Conservation (phyloP, 1,139 yeast species). For the Candida frijolesensis region DNA sequence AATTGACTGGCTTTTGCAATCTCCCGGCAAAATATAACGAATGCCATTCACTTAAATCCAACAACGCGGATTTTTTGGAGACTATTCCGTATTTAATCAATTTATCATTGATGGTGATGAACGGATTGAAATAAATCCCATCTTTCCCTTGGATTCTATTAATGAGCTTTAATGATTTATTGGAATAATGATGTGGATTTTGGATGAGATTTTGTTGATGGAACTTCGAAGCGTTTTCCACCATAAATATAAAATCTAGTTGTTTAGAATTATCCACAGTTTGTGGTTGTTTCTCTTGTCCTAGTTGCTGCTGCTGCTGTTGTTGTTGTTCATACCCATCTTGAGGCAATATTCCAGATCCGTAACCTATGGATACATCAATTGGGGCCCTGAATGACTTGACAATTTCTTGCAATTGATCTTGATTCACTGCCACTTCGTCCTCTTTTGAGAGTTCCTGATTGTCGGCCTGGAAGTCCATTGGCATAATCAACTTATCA, state of each 20-base stretch:
- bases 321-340: constrained; percentile 43
- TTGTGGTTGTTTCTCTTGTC: constrained; percentile 13
- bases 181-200: constrained; percentile 76
- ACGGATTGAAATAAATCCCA: constrained; percentile 94
- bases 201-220: constrained; percentile 70
- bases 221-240: constrained; percentile 71
- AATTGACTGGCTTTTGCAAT: constrained; percentile 89
- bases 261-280: constrained; percentile 51
- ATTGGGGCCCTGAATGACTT: constrained; percentile 69
- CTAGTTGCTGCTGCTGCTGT: constrained; percentile 15
- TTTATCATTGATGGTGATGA: constrained; percentile 54
- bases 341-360: constrained; percentile 91
- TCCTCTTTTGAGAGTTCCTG: constrained; percentile 54
- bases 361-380: constrained; percentile 75
- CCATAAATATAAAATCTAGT: constrained; percentile 86
- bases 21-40: constrained; percentile 90
- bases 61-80: constrained; percentile 57
- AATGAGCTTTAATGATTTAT: constrained; percentile 62
- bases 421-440: constrained; percentile 21
- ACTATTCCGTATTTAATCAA: constrained; percentile 87
- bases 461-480: constrained; percentile 37
- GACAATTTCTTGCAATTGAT: constrained; percentile 52
- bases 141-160: constrained; percentile 72
- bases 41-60: constrained; percentile 80
- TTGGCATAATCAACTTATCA: constrained; percentile 26